Conservation (phyloP, 1,284 basidiomycete species). For the Sporisorium sorghi region DNA sequence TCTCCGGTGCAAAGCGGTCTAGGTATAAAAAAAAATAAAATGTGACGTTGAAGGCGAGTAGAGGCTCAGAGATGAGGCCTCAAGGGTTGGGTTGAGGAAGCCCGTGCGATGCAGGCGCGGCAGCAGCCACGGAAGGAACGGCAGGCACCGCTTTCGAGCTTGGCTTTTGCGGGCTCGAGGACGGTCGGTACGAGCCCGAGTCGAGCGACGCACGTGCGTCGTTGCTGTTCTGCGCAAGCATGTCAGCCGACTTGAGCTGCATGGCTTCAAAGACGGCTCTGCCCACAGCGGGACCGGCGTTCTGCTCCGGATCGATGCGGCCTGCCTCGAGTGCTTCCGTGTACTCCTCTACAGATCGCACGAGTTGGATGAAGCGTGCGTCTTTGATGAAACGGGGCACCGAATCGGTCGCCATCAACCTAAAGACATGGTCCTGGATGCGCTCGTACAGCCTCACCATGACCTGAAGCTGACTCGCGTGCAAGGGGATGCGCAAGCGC, state of each 20-base stretch:
- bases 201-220: conserved; percentile 40
- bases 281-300: conserved; percentile 53
- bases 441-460: conserved; percentile 94
- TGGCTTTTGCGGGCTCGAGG: conserved; percentile 13
- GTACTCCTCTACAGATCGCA: conserved; percentile 64
- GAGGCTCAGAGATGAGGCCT: too few species aligned
- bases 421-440: conserved; percentile 95
- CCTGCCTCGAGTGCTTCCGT: conserved; percentile 63
- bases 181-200: conserved; percentile 13
- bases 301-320: conserved; percentile 54
- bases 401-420: conserved; percentile 96
- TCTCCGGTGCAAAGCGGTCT: neutral
- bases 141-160: conserved; percentile 12
- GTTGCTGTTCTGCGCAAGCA: conserved; percentile 36
- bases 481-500: conserved; percentile 54
- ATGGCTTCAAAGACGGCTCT: conserved; percentile 61
- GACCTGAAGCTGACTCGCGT: conserved; percentile 82
- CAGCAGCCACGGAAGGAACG: conserved; percentile 15
- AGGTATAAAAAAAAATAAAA: neutral
- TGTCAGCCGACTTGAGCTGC: conserved; percentile 51
- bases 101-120: conserved; percentile 6
- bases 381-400: conserved; percentile 75
- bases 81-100: conserved; percentile 6
- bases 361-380: conserved; percentile 58
- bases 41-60: neutral